Evolutionary conservation across 164 flowering plant genomes (phyloP), one percentile per base, ranked within the genome.

Genomic region (Euptelea pleiosperma): DNA sequence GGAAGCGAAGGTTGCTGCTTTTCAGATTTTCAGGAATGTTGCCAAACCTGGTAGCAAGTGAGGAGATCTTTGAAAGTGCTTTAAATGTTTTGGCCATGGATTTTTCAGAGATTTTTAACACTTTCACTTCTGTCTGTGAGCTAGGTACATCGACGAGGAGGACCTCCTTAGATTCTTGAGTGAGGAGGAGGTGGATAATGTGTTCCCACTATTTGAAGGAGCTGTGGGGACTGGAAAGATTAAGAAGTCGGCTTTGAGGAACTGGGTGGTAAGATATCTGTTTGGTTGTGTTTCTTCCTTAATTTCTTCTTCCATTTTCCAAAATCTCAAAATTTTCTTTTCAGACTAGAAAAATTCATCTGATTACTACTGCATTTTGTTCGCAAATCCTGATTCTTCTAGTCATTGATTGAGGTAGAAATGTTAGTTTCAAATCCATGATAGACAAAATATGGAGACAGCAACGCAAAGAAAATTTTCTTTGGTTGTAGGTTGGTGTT

Each of bases 231-330:
- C 77, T 5, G 68, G 83, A 60, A 73, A 74, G 72, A 85, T 91
- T 21, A 81, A 78, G 72, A 80, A 76, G 70, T 62, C 74, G 31
- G 47, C 79, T 55, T 60, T 91, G 56, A 78, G 67, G 65, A 82
- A 77, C 36, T 91, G 98, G 98, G 81, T 86, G 92, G 98, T 86
- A 71, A 63, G n/a, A n/a, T n/a, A n/a, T n/a, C n/a, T n/a, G n/a
- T n/a, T n/a, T n/a, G n/a, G n/a, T 78, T 53, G 52, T 40, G 36
- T 43, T 44, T 30, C 6, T 19, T 25, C 3, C 14, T 3, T 0
- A 11, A 22, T 0, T 19, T 6, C 28, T 18, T n/a, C 21, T 22
- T 22, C 26, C 8, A 8, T 47, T 47, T 26, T 45, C 24, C 2
- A 5, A 44, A 18, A 10, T 47, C 52, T n/a, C 12, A 29, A n/a